Conservation (phyloP, 2,329 filamentous ascomycete species). For the Cadophora sp. region DNA sequence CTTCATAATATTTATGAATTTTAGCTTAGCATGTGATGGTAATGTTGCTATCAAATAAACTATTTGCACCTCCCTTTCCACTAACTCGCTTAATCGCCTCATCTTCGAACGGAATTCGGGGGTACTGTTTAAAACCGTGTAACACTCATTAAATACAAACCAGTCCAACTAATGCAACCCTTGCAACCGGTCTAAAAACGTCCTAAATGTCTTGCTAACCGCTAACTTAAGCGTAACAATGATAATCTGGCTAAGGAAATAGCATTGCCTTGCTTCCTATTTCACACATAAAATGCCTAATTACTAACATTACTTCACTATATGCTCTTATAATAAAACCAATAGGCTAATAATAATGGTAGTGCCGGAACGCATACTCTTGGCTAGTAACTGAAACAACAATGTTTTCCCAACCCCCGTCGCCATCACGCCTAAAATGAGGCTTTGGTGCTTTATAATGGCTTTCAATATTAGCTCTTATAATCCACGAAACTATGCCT, state of each 20-base stretch:
- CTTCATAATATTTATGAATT: conserved; percentile 15
- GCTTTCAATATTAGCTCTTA: conserved; percentile 21
- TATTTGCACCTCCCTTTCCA: too few species aligned
- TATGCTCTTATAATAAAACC: too few species aligned
- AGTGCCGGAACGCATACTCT: too few species aligned
- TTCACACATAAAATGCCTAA: too few species aligned
- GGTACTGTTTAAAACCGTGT: conserved; percentile 9
- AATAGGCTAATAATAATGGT: too few species aligned
- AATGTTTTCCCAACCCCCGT: conserved; percentile 20
- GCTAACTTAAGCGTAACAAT: neutral
- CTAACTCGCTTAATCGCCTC: conserved; percentile 8
- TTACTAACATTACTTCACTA: too few species aligned
- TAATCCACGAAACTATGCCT: conserved; percentile 19
- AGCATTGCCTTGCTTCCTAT: neutral
- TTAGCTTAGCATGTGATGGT: neutral
- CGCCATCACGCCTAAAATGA: conserved; percentile 22
- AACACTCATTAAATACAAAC: conserved; percentile 8
- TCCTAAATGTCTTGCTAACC: too few species aligned
- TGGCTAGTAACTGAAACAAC: too few species aligned
- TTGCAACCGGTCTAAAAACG: too few species aligned
- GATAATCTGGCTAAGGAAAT: conserved; percentile 9
- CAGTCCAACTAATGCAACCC: conserved; percentile 3
- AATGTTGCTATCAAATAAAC: neutral
- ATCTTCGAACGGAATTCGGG: neutral
- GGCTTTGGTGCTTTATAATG: conserved; percentile 25